Conservation (phyloP, 352 stramenopile genomes). For the Aphanomyces euteiches region DNA sequence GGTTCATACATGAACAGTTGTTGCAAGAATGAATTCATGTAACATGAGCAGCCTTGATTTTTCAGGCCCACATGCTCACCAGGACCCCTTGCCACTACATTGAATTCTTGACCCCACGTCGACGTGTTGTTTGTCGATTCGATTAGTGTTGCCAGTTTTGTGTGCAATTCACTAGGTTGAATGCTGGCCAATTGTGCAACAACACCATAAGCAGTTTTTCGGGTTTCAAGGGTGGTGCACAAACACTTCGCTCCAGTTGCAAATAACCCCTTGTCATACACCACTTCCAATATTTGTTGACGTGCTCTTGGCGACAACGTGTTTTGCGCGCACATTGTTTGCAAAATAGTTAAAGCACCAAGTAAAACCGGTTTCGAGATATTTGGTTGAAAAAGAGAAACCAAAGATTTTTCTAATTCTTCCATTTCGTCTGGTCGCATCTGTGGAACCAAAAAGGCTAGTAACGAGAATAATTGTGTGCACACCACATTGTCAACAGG, state of each 20-base stretch:
- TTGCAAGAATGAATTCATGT: conserved; percentile 99
- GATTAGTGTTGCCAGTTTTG: conserved; percentile 9
- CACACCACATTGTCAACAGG: conserved; percentile 5
- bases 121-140: conserved; percentile 10
- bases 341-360: conserved; percentile 12
- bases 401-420: neutral
- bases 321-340: neutral
- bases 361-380: conserved; percentile 16
- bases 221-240: conserved; percentile 71
- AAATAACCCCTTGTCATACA: conserved; percentile 83
- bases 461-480: conserved; percentile 16
- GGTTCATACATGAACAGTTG: conserved; percentile 92
- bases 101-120: conserved; percentile 75
- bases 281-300: conserved; percentile 64
- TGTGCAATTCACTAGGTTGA: conserved; percentile 5
- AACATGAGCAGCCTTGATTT: conserved; percentile 99
- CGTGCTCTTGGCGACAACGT: conserved; percentile 28
- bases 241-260: conserved; percentile 51
- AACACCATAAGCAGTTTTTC: conserved; percentile 75
- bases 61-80: conserved; percentile 92
- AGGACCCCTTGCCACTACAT: conserved; percentile 72
- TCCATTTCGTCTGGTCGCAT: conserved; percentile 5
- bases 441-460: conserved; percentile 7
- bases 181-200: conserved; percentile 38
- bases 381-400: conserved; percentile 12